Base-by-base conservation (phyloP, 169 alveolate genomes). In the Cryptosporidium canis region DNA sequence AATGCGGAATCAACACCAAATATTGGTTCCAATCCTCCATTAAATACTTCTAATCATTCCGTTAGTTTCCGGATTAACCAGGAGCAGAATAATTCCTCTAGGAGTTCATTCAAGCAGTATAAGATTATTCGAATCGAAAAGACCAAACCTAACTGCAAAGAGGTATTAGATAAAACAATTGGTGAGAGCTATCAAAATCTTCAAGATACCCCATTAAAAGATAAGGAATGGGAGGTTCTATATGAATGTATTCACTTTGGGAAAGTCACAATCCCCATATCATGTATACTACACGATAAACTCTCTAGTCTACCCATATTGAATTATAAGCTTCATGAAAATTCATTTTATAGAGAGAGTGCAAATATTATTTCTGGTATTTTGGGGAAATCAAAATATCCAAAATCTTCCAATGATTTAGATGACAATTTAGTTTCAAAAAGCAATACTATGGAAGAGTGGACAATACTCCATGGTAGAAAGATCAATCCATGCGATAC, bases 221-320 rank as follows among this genome's bases (percentile, higher is more conserved):
- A 66, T 18, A 55, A n/a, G 18, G 83, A 39, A 43, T 77, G 87
- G 87, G 77, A 77, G 45, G 87, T 77, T 21, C 29, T 41, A 21
- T 77, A 77, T 58, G 87, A 77, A 37, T 77, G 63, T 61, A 45
- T 77, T 21, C 87, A 77, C 29, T 77, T 77, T 44, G 87, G 87
- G 24, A 77, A 77, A 18, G 87, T 77, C 5, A 58, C 72, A n/a
- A 77, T 77, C 35, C 87, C 87, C 0, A 58, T 77, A n/a, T 58
- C 72, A 7, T n/a, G 24, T 41, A 18, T 61, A 41, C 27, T 77
- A 16, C 27, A 61, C 1, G 3, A 56, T 18, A 58, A 55, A 29
- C 44, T 77, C 14, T 21, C 45, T n/a, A 41, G 27, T 9, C 55
- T 77, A 41, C 87, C 68, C 29, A 39, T 66, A 9, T 66, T 66